Evolutionary conservation across 2,329 filamentous ascomycete genomes (phyloP).

Genomic region (Aschersonia sp.): DNA sequence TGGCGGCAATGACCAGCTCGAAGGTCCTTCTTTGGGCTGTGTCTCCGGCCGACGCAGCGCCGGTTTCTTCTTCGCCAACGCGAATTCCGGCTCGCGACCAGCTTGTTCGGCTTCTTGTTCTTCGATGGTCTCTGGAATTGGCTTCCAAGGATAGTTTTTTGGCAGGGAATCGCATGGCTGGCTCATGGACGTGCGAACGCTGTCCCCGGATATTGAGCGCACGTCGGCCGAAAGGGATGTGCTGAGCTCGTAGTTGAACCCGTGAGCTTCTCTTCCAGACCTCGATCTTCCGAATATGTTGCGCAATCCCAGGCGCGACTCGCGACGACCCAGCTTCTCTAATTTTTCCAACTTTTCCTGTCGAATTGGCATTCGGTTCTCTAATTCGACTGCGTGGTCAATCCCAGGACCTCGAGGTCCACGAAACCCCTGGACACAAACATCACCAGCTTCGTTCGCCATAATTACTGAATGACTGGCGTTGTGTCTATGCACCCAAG

Average conservation of each 20-base stretch:
- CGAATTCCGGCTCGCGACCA: background rate
- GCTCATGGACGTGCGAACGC: background rate
- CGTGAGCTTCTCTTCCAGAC: slow-evolving; percentile 18
- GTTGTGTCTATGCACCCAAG: background rate
- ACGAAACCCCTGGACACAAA: slow-evolving; percentile 8
- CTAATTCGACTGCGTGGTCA: slow-evolving; percentile 3
- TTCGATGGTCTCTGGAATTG: slow-evolving; percentile 11
- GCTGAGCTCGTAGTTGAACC: slow-evolving; percentile 14
- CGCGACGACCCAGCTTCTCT: slow-evolving; percentile 28
- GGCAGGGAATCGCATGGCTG: slow-evolving; percentile 1
- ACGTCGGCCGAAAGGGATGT: slow-evolving; percentile 20
- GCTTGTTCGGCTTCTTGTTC: slow-evolving; percentile 4
- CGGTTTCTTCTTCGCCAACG: slow-evolving; percentile 4
- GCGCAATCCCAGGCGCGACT: slow-evolving; percentile 36
- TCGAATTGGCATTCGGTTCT: slow-evolving; percentile 15
- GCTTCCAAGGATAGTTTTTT: slow-evolving; percentile 21
- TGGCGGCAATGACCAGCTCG: slow-evolving; percentile 54
- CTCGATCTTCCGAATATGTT: slow-evolving; percentile 35
- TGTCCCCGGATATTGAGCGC: slow-evolving; percentile 21
- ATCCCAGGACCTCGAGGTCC: slow-evolving; percentile 11
- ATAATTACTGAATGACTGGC: slow-evolving; percentile 1
- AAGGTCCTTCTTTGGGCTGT: slow-evolving; percentile 15
- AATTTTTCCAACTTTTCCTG: slow-evolving; percentile 17
- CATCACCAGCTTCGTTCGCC: slow-evolving; percentile 1
- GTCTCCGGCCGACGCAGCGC: background rate